phyloP scores from a whole-genome alignment of 192 early-diverging fungal genomes.

The Rhizophlyctis rosea region DNA sequence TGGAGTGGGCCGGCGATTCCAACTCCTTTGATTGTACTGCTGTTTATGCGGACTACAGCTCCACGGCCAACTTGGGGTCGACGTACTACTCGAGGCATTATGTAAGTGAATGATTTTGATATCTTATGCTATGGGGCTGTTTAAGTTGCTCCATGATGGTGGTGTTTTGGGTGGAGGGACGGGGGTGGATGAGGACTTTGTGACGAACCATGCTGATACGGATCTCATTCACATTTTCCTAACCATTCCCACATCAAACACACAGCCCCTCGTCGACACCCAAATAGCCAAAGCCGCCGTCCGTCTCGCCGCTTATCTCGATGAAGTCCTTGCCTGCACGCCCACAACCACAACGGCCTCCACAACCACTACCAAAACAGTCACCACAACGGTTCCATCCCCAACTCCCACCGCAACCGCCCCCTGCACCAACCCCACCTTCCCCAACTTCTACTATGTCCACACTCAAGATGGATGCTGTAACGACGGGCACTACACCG shows the following conservation, averaged over 20 bases:
- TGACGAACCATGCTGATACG: too few relatives aligned
- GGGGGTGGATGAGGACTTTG: too few relatives aligned
- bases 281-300: slow-evolving; percentile 43
- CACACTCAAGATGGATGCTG: slow-evolving; percentile 10
- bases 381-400: not conserved
- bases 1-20: slow-evolving; percentile 34
- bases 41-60: slow-evolving; percentile 23
- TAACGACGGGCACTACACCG: not conserved
- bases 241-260: too few relatives aligned
- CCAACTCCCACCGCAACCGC: not conserved
- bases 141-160: not conserved
- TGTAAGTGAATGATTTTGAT: too few relatives aligned
- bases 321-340: slow-evolving; percentile 17
- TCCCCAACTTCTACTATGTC: slow-evolving; percentile 11
- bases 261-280: slow-evolving; percentile 20
- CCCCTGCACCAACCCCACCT: not conserved
- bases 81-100: slow-evolving; percentile 27
- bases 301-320: slow-evolving; percentile 31
- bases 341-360: slow-evolving; percentile 8
- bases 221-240: too few relatives aligned
- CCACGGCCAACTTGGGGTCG: slow-evolving; percentile 11
- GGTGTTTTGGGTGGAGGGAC: not conserved
- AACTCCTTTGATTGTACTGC: slow-evolving; percentile 29
- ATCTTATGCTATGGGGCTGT: not conserved
- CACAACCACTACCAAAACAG: not conserved